Base-by-base conservation (phyloP, 106 monocot species). In the Dendrobium catenatum region DNA sequence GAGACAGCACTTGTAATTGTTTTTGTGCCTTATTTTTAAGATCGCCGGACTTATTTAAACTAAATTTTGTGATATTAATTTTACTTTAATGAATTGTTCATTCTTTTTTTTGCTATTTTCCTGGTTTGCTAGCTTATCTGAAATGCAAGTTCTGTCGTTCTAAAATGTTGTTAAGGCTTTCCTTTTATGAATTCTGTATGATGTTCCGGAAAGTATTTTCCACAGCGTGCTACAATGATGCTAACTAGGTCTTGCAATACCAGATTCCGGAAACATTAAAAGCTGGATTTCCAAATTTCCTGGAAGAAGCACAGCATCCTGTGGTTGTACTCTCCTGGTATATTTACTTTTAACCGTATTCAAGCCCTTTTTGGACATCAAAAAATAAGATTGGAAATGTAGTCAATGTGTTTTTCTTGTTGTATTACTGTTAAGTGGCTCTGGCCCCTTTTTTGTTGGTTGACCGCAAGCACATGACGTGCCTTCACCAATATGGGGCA, bases 1-100 rank as follows among this genome's bases (percentile, higher is more conserved):
- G 98, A 99, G 80, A 99, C 95, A 77, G 43, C 86, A 54, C 85
- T 94, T 81, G 97, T 98, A 98, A 90, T 67, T 85, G 55, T 77
- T 73, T 84, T 55, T 29, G 24, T 46, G 17, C 59, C 44, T 79
- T 75, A 55, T 18, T 58, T 48, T 27, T 80, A 8, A 43, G 43
- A 42, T 74, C 7, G 41, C 42, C 22, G 2, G 74, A 0, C 15
- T 70, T 70, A 37, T 13, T 6, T 37, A 70, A 37, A 70, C 4
- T 70, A 9, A 70, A 37, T 70, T 5, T 70, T 15, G 13, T 37
- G 31, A 70, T 70, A 41, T 51, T 68, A 31, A 76, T 42, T 41
- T 61, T 42, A 4, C 18, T 74, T 2, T 43, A 31, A 74, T 43
- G 20, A n/a, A 42, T 44, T 74, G 20, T 6, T 43, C n/a, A 42